Base-by-base conservation (phyloP, 2,329 filamentous ascomycete genomes). In the Pestalotiopsis sp. region DNA sequence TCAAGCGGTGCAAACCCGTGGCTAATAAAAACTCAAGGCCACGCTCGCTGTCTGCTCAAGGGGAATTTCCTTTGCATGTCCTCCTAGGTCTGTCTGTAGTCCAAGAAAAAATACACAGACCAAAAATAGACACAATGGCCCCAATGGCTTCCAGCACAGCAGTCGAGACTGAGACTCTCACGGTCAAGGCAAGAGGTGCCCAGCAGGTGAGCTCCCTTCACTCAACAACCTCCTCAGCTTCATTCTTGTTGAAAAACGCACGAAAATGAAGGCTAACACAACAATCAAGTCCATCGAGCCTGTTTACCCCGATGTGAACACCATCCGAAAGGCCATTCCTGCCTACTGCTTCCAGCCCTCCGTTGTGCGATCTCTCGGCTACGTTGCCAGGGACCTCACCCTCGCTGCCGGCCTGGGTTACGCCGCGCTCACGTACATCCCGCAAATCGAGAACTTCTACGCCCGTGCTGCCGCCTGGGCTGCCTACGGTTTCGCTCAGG, bases 401-500 rank as follows among this genome's bases (percentile, higher is more conserved):
- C 83, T 88, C 77, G 83, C 85, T 69, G 76, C 77, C 27, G 77
- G 78, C 57, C 81, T 90, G 65, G 82, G 81, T 73, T 88, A 82
- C 76, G 82, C 81, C 25, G 86, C 85, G 31, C 78, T 88, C 64
- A 85, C 82, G 69, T 87, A 84, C 78, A 89, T 90, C 75, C 84
- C 86, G 65, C 75, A 78, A 65, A 80, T 90, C 67, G 78, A 82
- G 68, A 82, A 83, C 70, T 74, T 79, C 41, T 74, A 75, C 69
- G 75, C 84, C 61, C 86, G 86, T 69, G 74, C 79, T 68, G 73
- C 80, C 12, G 83, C 85, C 69, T 92, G 89, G 88, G 80, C 81
- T 38, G 77, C 80, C 58, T 92, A 93, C 78, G 86, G 88, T 71
- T 91, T 89, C 78, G 74, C 87, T 60, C 89, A 92, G 80, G 90